phyloP scores from a whole-genome alignment of 192 early-diverging fungal genomes.

The Coemansia sp. region DNA sequence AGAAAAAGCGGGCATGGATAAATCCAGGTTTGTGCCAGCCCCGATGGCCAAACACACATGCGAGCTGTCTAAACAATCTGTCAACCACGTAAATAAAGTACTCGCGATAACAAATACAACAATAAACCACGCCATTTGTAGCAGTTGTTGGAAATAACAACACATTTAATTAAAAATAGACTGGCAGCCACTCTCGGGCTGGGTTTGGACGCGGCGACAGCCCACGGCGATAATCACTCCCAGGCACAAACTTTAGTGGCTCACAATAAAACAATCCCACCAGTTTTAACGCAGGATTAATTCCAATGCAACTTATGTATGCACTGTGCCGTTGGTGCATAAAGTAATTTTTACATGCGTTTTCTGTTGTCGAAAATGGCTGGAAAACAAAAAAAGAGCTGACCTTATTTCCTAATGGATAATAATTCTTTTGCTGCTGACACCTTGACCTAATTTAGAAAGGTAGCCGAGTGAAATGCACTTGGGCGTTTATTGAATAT shows the following conservation, averaged over 20 bases:
- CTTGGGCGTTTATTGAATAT: no score
- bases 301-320: background rate
- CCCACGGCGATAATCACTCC: background rate
- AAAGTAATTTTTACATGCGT: constrained; percentile 5
- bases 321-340: constrained; percentile 6
- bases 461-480: no score
- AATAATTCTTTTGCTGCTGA: background rate
- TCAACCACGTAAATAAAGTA: background rate
- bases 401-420: background rate
- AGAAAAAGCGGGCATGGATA: no score
- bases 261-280: no score
- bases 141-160: background rate
- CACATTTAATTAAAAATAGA: background rate
- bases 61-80: background rate
- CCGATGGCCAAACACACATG: no score
- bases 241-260: no score
- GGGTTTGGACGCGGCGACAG: background rate
- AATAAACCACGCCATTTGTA: no score
- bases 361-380: background rate
- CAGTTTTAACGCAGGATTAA: background rate
- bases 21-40: no score
- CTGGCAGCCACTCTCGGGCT: background rate
- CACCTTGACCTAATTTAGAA: no score
- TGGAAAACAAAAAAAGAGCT: background rate
- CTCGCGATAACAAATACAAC: no score